Base-by-base conservation (phyloP, 2,329 filamentous ascomycete genomes). In the Scytalidium sp. region DNA sequence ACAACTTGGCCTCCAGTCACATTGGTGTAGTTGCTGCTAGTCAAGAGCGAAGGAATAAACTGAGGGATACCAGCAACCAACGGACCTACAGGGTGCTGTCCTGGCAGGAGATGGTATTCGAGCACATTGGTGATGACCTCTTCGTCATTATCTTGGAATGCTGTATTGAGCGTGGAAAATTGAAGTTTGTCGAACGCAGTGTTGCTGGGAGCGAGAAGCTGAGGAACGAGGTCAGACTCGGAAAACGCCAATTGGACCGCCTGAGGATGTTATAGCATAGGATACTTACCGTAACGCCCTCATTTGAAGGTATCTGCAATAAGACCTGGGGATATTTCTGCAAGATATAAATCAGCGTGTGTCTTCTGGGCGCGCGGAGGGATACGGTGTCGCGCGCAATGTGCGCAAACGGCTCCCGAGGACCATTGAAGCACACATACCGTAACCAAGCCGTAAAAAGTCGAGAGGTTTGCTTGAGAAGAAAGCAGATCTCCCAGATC, bases 1-100 rank as follows among this genome's bases (percentile, higher is more conserved):
- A 80, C 69, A 47, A 70, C 69, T 56, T 80, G 76, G 2, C 78
- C 77, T 40, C 65, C 67, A 3, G 74, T 74, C 32, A 80, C 74
- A 58, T 76, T 78, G 29, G 70, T 74, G 63, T 70, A 79, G 19
- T 57, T 61, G 9, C 65, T 29, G 36, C 68, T 64, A 6, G 60
- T 67, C 43, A 81, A 66, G 17, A 78, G 67, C 1, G 75, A 77
- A 23, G 70, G 62, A 27, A 70, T 63, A 48, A 76, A 73, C 2
- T 63, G 51, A 29, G 79, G 66, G 17, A 61, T 62, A 7, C 59
- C 64, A 5, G 69, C 68, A 7, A 60, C 47, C 19, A 62, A 56
- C 44, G 52, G 45, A 3, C 51, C 50, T 3, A 62, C 60, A 3
- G 64, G 59, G 41, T 58, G 59, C 7, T 56, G 55, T 41, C 65